A percentile compares a stretch with the other conserved stretches of the same genome.
These are phyloP conservation scores for Epichloe uncinata DNA, from an alignment of 2,329 filamentous ascomycete genomes.

Conservation along the genomic window DNA sequence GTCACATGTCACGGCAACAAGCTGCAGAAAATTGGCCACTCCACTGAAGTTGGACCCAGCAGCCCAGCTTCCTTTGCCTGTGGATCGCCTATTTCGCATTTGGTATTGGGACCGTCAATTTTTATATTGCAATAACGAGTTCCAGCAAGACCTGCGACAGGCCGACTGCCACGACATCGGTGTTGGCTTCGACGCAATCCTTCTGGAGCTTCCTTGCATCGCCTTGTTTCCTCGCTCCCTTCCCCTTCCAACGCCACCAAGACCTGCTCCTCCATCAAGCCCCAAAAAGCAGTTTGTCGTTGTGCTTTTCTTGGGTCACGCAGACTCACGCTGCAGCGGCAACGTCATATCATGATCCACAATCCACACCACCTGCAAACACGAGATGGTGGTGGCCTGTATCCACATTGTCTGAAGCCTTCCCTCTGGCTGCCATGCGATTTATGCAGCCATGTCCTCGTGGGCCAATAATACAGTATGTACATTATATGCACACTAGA, in stretches of 20 bases:
- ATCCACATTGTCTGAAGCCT: neutral
- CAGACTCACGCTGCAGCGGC: neutral
- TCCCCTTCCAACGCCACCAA: neutral
- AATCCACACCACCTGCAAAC: neutral
- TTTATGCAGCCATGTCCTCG: neutral
- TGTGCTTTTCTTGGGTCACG: neutral
- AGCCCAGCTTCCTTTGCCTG: conserved; percentile 2
- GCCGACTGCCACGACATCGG: too few relatives aligned
- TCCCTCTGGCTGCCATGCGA: neutral
- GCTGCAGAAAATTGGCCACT: conserved; percentile 5
- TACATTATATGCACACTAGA: too few relatives aligned
- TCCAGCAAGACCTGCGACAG: neutral
- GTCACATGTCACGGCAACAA: conserved; percentile 4
- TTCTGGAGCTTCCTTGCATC: too few relatives aligned
- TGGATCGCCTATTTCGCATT: conserved; percentile 3
- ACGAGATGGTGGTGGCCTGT: conserved; percentile 5
- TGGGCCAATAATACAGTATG: neutral
- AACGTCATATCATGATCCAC: conserved; percentile 5
- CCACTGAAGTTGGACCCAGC: conserved; percentile 3
- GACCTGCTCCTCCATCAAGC: neutral
- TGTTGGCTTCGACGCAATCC: neutral
- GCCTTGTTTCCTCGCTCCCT: neutral
- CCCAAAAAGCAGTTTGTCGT: neutral
- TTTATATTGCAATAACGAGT: neutral
- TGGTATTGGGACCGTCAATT: neutral